These are phyloP conservation scores for Torulaspora franciscae DNA, from an alignment of 805 yeast species.

Conservation along the genomic window DNA sequence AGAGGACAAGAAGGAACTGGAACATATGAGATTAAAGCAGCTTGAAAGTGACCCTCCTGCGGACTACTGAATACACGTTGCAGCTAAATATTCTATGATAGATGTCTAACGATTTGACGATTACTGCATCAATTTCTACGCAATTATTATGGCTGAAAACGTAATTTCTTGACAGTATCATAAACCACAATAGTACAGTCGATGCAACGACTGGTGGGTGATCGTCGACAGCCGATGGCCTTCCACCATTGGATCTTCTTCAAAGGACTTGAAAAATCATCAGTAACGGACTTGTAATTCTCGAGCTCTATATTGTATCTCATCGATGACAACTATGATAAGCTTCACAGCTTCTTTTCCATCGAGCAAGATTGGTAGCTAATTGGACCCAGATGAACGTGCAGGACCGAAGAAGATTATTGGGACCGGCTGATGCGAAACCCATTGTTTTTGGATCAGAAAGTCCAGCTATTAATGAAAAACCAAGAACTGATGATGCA, in stretches of 20 bases:
- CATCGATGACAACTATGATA: neutral
- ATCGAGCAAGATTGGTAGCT: neutral
- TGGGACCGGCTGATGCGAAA: slow-evolving; percentile 71
- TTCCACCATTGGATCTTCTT: neutral
- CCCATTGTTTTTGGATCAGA: slow-evolving; percentile 41
- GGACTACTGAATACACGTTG: slow-evolving; percentile 1
- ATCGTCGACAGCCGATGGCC: neutral
- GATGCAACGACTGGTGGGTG: neutral
- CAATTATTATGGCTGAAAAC: too few relatives aligned
- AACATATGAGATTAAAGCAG: slow-evolving; percentile 36
- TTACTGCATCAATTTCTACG: neutral
- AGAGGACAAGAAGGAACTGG: slow-evolving; percentile 41
- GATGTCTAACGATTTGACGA: slow-evolving; percentile 3
- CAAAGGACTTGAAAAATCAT: neutral
- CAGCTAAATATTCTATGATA: neutral
- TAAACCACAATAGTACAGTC: too few relatives aligned
- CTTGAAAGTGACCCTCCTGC: slow-evolving; percentile 42
- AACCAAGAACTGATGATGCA: slow-evolving; percentile 8
- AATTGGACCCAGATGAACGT: slow-evolving; percentile 22
- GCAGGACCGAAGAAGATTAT: slow-evolving; percentile 75
- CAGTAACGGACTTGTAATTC: slow-evolving; percentile 3
- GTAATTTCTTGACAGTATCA: too few relatives aligned
- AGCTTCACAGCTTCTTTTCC: neutral
- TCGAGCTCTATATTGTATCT: neutral
- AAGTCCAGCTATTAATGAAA: slow-evolving; percentile 16